Base-by-base conservation (phyloP, 495 filamentous ascomycete species). In the Penicillium coffeae region DNA sequence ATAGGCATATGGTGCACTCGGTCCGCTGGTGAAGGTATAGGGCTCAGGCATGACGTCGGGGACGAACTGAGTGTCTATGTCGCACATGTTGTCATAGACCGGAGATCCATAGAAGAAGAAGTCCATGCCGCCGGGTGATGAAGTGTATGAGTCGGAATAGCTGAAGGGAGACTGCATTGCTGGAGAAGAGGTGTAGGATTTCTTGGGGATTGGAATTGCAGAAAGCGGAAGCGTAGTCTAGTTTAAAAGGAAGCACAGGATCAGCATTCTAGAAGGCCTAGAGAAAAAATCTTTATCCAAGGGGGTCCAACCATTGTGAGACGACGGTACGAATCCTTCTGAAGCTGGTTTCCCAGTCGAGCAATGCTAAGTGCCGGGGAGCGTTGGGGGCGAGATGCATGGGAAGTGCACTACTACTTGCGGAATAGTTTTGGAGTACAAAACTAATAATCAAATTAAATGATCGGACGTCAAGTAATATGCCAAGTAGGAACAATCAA, bases 111-210 rank as follows among this genome's bases (percentile, higher is more conserved):
- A 59, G 54, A 61, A 64, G 52, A 56, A 64, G 42, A 59, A 62
- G 21, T 66, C 60, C 52, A 63, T 60, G 12, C 50, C 64, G 27
- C 53, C 54, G 2, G 58, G 53, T 4, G 63, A 60, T 35, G 63
- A 60, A 13, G 56, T 50, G 48, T 66, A 66, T 50, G 52, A 54
- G 36, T 66, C 62, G 21, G 58, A 14, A 38, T 61, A 63, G 36
- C 44, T 51, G 52, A 65, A 62, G 34, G 57, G 41, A 16, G 64
- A 66, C 27, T 68, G 60, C 60, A 64, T 62, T 25, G 52, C 32
- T 42, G 41, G 33, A 21, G 45, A 15, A 27, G 46, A n/a, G 21
- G 41, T 44, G 13, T 49, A 36, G 32, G 42, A 41, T 13, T 48
- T 42, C 15, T 16, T 45, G 34, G 45, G 36, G 10, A 27, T 13